A percentile compares a stretch with the other conserved stretches of the same genome.
Conservation (phyloP, 805 yeast species). For the Pichia gijzeniarum region DNA sequence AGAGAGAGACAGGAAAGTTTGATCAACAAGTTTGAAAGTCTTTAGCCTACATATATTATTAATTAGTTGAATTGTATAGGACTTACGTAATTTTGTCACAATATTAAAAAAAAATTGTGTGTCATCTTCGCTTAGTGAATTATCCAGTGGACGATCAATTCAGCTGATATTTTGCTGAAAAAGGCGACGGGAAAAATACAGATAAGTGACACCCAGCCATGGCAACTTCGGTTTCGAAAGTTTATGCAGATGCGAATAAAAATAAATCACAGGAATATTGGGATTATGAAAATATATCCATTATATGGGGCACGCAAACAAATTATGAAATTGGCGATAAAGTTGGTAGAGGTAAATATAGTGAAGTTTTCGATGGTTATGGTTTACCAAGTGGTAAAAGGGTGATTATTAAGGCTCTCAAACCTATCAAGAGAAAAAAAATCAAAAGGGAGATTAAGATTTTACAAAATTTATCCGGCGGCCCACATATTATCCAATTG, state of each 20-base stretch:
- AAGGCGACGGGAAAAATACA: no score
- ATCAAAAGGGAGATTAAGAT: conserved; percentile 86
- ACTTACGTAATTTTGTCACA: no score
- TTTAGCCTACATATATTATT: conserved; percentile 12
- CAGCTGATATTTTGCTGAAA: no score
- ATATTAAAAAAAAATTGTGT: no score
- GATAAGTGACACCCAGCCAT: background rate
- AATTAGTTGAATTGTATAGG: no score
- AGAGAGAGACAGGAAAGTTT: conserved; percentile 36
- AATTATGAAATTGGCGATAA: conserved; percentile 66
- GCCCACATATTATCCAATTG: conserved; percentile 73
- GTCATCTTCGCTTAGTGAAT: no score
- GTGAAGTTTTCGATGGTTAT: conserved; percentile 89
- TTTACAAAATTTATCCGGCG: conserved; percentile 75
- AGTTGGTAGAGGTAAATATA: conserved; percentile 89
- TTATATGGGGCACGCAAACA: conserved; percentile 52
- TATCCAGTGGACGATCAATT: no score
- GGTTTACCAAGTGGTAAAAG: conserved; percentile 55
- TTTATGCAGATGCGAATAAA: conserved; percentile 70
- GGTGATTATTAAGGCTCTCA: conserved; percentile 83
- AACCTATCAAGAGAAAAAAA: conserved; percentile 90
- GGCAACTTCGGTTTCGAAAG: conserved; percentile 34
- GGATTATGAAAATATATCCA: conserved; percentile 70
- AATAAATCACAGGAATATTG: conserved; percentile 68
- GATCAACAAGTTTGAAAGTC: conserved; percentile 31